Base-by-base conservation (phyloP, 2,329 filamentous ascomycete genomes). In the Trichoderma semiorbis region DNA sequence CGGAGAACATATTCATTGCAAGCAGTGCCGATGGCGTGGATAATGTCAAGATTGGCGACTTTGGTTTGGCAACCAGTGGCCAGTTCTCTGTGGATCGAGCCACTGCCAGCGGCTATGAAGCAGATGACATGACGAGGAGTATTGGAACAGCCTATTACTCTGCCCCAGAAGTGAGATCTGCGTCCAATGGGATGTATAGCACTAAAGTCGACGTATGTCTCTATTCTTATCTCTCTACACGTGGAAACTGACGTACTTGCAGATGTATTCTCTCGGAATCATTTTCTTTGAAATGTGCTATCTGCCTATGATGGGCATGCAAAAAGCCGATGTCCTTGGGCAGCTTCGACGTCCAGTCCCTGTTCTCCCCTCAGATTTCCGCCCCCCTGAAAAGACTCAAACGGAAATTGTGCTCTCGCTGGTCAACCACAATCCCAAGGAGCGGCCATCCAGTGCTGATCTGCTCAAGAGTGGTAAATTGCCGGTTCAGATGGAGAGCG, bases 231-330 rank as follows among this genome's bases (percentile, higher is more conserved):
- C n/a, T 14, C 28, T 57, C 24, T 57, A 16, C 3, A 26, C 18
- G 10, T 3, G 16, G n/a, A 34, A 58, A 39, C 62, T 72, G 43
- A 74, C 34, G n/a, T 11, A 8, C 28, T 28, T 12, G 11, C 70
- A 90, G 87, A 98, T 99, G 95, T 99, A 96, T 79, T 98, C 95
- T 0, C 86, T 99, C 55, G 96, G 96, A 0, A 93, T 99, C 74
- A 98, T 99, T 71, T 97, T 99, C 83, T 98, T 98, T 76, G 96
- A 99, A 81, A 99, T 99, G 96, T 97, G 93, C 78, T 95, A 91
- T 74, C 82, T 85, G 39, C 85, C 89, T 0, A 88, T 91, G 82
- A 85, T 91, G 78, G 89, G 89, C 5, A 91, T 91, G 88, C 87
- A 91, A 76, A 86, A 90, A 74, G 88, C 87, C 2, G 82, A 86